These are phyloP conservation scores for Solanum pimpinellifolium DNA, from an alignment of 257 asterid genomes.

Conservation along the genomic window DNA sequence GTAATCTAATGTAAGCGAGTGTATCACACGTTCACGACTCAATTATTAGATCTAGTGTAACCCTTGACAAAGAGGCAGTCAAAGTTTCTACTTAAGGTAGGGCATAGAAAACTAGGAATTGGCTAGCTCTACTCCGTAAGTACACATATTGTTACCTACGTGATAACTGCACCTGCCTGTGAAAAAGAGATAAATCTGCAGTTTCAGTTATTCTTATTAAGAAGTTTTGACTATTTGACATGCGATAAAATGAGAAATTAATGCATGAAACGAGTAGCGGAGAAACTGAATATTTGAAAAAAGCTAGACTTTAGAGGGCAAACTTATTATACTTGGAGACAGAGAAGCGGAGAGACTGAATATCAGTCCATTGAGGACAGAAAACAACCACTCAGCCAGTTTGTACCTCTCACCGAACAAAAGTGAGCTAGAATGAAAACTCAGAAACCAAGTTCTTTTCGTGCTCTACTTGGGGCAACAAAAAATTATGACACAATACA, in stretches of 20 bases:
- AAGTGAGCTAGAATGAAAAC: not conserved
- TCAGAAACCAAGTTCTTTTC: not conserved
- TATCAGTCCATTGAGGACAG: not conserved
- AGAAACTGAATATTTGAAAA: not conserved
- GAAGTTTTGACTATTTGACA: not conserved
- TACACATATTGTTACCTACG: not conserved
- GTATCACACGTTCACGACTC: not conserved
- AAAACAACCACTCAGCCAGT: not conserved
- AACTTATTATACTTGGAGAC: not conserved
- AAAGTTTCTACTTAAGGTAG: not conserved
- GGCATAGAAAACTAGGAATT: not conserved
- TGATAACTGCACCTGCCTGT: not conserved
- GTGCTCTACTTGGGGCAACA: not conserved
- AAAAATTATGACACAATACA: not conserved
- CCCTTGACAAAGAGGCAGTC: not conserved
- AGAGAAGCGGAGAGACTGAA: not conserved
- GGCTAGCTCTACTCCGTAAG: not conserved
- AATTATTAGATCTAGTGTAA: not conserved
- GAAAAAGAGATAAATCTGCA: not conserved
- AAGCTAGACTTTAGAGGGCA: not conserved
- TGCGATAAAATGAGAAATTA: not conserved
- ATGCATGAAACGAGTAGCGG: not conserved
- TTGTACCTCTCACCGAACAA: not conserved
- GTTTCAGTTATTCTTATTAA: not conserved
- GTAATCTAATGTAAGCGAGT: not conserved